phyloP scores from a whole-genome alignment of 225 moss, liverwort and hornwort genomes.

The Bryum argenteum region DNA sequence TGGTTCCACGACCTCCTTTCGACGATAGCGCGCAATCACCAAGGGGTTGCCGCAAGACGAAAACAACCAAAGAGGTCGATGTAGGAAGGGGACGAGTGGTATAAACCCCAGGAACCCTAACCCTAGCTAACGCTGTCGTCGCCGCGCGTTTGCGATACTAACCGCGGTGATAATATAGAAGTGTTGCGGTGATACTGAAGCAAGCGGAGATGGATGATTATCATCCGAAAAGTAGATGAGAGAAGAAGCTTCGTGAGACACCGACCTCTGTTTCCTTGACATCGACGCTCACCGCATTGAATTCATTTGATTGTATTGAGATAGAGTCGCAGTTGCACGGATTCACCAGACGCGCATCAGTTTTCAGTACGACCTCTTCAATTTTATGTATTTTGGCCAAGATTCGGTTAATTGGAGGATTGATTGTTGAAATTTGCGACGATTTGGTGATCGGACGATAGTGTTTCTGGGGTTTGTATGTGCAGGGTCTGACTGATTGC shows the following conservation, averaged over 20 bases:
- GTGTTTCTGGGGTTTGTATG: not conserved
- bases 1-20: slow-evolving; percentile 17
- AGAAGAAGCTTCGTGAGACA: no score
- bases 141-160: not conserved
- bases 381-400: not conserved
- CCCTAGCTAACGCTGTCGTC: slow-evolving; percentile 3
- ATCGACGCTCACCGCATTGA: no score
- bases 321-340: not conserved
- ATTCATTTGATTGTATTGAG: not conserved
- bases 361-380: not conserved
- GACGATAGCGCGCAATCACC: slow-evolving; percentile 3
- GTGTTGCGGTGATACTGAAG: no score
- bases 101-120: slow-evolving; percentile 19
- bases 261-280: no score
- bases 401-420: not conserved
- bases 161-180: no score
- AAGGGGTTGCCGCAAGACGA: slow-evolving; percentile 7
- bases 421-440: not conserved
- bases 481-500: slow-evolving; percentile 31
- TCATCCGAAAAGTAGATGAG: no score
- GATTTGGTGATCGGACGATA: not conserved
- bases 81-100: not conserved
- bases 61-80: slow-evolving; percentile 1
- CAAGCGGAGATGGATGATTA: no score
- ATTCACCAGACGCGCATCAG: not conserved